Base-by-base conservation (phyloP, 257 asterid genomes). In the Plantago ovata region DNA sequence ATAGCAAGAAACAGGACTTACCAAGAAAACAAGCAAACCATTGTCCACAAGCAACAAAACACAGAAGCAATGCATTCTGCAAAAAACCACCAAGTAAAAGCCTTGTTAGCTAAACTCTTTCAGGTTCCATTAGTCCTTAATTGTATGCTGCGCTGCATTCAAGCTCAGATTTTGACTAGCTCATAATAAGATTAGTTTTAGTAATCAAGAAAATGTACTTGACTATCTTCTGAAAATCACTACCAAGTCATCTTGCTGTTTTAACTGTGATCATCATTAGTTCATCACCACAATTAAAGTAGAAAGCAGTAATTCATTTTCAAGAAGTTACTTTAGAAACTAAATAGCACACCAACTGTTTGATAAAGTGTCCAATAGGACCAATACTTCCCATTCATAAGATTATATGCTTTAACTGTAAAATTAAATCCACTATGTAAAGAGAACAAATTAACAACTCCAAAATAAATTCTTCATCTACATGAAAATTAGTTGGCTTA, bases 1-100 rank as follows among this genome's bases (percentile, higher is more conserved):
- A 19, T 13, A 1, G 41, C 18, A 28, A 23, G n/a, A 12, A 3
- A 24, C 28, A 38, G 7, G 38, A 21, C 56, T 23, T 51, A 91
- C 98, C 98, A 38, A 92, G 72, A 59, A 92, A 92, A 71, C 95
- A 77, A 70, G 85, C 70, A 1, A 88, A 69, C 88, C 89, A 85
- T 68, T 87, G 95, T 6, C 13, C 88, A 59, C 79, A 77, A 19
- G 94, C 96, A 74, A 92, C 65, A 83, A 72, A 91, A 64, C 95
- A 86, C 50, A 91, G 85, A 49, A 53, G 45, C 77, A 91, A 47
- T 28, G 95, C 85, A 72, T 87, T 81, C 98, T 92, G 93, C 55
- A 65, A 40, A 43, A 32, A 32, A 69, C 60, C 10, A 55, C 14
- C 21, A 46, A 6, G 21, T 16, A 41, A 15, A 11, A 10, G 42